Base-by-base conservation (phyloP, 176 grass and related monocot species). In the Alopecurus myosuroides region DNA sequence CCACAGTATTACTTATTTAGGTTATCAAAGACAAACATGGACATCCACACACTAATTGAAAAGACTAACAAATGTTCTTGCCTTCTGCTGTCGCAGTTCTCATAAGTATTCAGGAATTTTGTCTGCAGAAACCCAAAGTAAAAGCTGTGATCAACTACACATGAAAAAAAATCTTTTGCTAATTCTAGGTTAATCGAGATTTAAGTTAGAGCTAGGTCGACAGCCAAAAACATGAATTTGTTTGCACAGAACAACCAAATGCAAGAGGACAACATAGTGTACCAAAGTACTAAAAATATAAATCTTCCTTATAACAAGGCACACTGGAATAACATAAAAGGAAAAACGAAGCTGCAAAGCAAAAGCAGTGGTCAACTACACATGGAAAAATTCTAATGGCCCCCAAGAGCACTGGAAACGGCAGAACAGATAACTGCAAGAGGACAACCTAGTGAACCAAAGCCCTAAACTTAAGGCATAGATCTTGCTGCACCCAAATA, bases 1-100 rank as follows among this genome's bases (percentile, higher is more conserved):
- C 57, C 31, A 88, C n/a, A 82, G 67, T 23, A 63, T 44, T 77
- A 60, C 10, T 15, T 60, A n/a, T 36, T 67, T 60, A 82, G 14
- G 48, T 69, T 82, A 42, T 31, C 40, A 55, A 41, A 30, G 56
- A 63, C 28, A 48, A 3, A 34, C 9, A 40, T 2, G 20, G 5
- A 55, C 9, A 44, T n/a, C n/a, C n/a, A n/a, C 9, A 45, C 3
- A 65, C 18, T 26, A 73, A 48, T 25, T 14, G 22, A 46, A 40
- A 51, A 52, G 31, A 70, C 56, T 9, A 46, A 45, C 6, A 25
- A 25, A 37, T 50, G 10, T 52, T 9, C 55, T 25, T 48, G 50
- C 3, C 3, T 9, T 22, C 4, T 53, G 8, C 31, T 70, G 23
- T 17, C 19, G 3, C 17, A 81, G 11, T 7, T 49, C 2, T 70